Evolutionary conservation across 768 basidiomycete genomes (phyloP).

Genomic region (Kwoniella sp.): DNA sequence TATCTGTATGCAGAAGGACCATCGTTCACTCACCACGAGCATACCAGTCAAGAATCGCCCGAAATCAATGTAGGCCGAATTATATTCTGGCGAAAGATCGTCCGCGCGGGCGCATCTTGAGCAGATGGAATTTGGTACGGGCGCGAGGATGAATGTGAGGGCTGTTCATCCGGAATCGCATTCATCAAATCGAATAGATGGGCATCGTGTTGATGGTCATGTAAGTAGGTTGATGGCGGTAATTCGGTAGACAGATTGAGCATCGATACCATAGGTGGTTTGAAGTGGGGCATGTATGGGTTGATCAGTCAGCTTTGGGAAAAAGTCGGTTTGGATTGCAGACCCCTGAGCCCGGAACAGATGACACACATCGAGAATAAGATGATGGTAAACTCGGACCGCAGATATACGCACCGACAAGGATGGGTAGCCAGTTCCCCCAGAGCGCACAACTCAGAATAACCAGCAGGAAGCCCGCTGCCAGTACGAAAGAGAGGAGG

Average conservation of each 20-base stretch:
- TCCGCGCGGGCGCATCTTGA: slow-evolving; percentile 82
- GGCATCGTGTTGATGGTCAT: too few species aligned
- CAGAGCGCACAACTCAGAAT: slow-evolving; percentile 96
- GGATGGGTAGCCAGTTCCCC: slow-evolving; percentile 93
- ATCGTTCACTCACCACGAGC: slow-evolving; percentile 66
- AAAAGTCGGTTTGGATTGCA: too few species aligned
- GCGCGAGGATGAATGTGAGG: slow-evolving; percentile 90
- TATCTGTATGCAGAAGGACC: neutral
- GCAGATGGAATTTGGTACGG: slow-evolving; percentile 91
- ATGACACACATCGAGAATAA: too few species aligned
- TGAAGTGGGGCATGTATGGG: too few species aligned
- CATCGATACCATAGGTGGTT: too few species aligned
- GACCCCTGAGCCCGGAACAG: too few species aligned
- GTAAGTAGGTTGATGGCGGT: slow-evolving; percentile 4
- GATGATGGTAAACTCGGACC: neutral
- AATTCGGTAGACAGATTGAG: too few species aligned
- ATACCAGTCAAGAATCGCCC: slow-evolving; percentile 91
- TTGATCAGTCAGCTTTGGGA: too few species aligned
- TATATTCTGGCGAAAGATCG: slow-evolving; percentile 79
- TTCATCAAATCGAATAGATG: too few species aligned
- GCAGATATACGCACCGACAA: slow-evolving; percentile 70
- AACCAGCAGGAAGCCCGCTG: slow-evolving; percentile 94
- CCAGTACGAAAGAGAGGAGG: slow-evolving; percentile 93
- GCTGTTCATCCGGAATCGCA: slow-evolving; percentile 64
- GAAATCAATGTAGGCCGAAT: slow-evolving; percentile 67